Evolutionary conservation across 768 basidiomycete genomes (phyloP), one percentile per base, ranked within the genome.

Genomic region (Boletus pseudo-olivaceus): DNA sequence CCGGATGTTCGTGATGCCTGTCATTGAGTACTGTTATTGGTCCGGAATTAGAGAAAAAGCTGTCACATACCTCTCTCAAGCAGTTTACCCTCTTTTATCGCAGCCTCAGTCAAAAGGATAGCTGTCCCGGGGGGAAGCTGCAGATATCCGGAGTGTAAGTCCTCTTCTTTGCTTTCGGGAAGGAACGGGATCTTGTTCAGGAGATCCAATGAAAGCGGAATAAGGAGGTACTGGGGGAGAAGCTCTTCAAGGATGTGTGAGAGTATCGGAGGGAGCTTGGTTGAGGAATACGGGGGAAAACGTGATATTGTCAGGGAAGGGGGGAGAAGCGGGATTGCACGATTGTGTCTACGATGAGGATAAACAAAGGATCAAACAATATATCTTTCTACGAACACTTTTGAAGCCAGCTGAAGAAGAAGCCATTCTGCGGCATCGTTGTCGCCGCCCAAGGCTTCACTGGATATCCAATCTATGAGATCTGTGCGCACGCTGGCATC

Each of bases 371-470:
- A 42, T 43, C 7, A 45, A 40, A 10, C 27, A 6, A 46, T 38
- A n/a, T 9, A 7, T 46, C 5, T 33, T 14, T 44, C 8, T 29
- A 74, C 87, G 59, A 63, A 92, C 90, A 86, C 81, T 71, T 78
- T 78, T 29, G 84, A 76, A 15, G 87, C 75, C 42, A 76, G 63
- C 40, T 78, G 73, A 27, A 92, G 73, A 5, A 93, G 73, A 7
- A 88, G 74, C 86, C 87, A 91, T 69, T 91, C 85, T 23, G 90
- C 88, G 2, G 84, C 84, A 20, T 81, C 73, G 30, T 61, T 67
- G 62, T 93, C 90, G 5, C 87, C 85, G 0, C 77, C 86, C 5
- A 93, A 75, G 11, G 77, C 82, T 62, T 88, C 82, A 23, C 77
- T 69, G 1, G 90, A 87, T 46, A 93, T 80, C 91, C 91, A 93